Evolutionary conservation across 306 rosid genomes (phyloP).

Genomic region (Morella rubra): DNA sequence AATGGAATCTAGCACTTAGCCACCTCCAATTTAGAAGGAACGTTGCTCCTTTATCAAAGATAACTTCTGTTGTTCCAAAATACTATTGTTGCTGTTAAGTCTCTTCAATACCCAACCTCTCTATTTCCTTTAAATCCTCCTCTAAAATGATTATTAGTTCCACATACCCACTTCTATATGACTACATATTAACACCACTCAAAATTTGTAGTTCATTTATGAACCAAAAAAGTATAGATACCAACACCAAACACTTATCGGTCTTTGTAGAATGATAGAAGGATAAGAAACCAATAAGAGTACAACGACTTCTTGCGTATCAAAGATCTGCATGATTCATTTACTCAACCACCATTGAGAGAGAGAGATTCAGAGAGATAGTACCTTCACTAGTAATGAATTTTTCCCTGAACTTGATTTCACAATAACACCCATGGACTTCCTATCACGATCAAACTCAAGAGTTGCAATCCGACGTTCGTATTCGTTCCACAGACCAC

Average conservation of each 20-base stretch:
- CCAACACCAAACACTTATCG: too few species aligned
- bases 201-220: background rate
- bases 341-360: background rate
- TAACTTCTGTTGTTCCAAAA: background rate
- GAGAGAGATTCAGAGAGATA: background rate
- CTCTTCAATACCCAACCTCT: background rate
- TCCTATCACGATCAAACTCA: slow-evolving; percentile 87
- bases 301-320: background rate
- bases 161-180: background rate
- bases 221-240: too few species aligned
- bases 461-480: slow-evolving; percentile 78
- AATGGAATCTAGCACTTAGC: background rate
- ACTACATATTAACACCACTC: background rate
- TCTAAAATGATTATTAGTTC: background rate
- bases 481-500: slow-evolving; percentile 58
- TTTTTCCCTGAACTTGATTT: slow-evolving; percentile 50
- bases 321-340: background rate
- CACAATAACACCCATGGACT: slow-evolving; percentile 84
- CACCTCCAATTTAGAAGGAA: background rate
- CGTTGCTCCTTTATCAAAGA: background rate
- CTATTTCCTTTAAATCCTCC: background rate
- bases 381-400: slow-evolving; percentile 78
- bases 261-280: too few species aligned
- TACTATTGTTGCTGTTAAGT: background rate
- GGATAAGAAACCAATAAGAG: background rate